phyloP scores from a whole-genome alignment of 371 early-diverging fungal species.

The Mortierella sp. region DNA sequence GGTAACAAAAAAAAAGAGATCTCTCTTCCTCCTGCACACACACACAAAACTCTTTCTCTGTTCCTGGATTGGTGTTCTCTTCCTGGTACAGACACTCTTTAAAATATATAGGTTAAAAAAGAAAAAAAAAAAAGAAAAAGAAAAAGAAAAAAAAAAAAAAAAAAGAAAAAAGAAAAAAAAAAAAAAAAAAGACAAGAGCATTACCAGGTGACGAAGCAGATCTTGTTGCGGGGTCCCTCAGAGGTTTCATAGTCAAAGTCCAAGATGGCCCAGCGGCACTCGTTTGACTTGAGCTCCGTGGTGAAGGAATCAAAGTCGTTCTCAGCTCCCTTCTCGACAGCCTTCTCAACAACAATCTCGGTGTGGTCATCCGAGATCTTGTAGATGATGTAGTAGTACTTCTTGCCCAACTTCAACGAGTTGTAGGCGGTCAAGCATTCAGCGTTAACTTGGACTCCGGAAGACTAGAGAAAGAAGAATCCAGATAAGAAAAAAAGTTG shows the following conservation, averaged over 20 bases:
- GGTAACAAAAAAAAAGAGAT: no score
- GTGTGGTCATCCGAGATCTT: slow-evolving; percentile 65
- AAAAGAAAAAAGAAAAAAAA: not conserved
- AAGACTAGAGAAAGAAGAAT: slow-evolving; percentile 12
- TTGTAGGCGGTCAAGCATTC: slow-evolving; percentile 62
- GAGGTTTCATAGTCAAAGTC: slow-evolving; percentile 69
- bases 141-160: not conserved
- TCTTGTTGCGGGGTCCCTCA: slow-evolving; percentile 71
- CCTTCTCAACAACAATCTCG: slow-evolving; percentile 66
- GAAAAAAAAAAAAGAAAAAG: no score
- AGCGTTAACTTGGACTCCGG: slow-evolving; percentile 66
- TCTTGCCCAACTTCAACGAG: slow-evolving; percentile 69
- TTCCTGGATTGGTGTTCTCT: no score
- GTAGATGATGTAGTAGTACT: slow-evolving; percentile 71
- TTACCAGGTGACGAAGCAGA: slow-evolving; percentile 74
- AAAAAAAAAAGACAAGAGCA: slow-evolving; percentile 1
- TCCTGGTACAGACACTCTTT: no score
- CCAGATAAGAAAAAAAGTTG: not conserved
- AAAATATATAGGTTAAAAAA: no score
- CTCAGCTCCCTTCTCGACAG: slow-evolving; percentile 25
- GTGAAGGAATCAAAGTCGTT: slow-evolving; percentile 69
- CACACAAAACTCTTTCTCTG: no score
- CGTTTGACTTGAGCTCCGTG: slow-evolving; percentile 60
- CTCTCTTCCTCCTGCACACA: no score
- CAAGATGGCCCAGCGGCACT: slow-evolving; percentile 78